Conservation (phyloP, 164 flowering plant species). For the Malania oleifera region DNA sequence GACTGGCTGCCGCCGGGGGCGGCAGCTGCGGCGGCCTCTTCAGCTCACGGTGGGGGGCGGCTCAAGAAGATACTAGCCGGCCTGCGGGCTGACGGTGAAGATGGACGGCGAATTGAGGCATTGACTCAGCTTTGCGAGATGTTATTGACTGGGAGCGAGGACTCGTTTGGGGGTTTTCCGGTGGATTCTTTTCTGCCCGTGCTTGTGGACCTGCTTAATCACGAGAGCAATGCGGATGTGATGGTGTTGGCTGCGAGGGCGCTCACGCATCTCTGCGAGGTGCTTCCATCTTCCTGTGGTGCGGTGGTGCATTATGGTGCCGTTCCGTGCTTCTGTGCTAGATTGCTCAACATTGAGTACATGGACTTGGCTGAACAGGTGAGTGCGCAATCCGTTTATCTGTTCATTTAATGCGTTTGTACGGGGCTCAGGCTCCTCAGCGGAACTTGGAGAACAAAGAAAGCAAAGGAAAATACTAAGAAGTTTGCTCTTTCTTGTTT, state of each 20-base stretch:
- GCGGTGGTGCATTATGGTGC: slow-evolving; percentile 98
- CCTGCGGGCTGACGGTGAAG: slow-evolving; percentile 92
- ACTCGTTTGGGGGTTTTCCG: slow-evolving; percentile 82
- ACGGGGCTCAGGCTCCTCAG: too few species aligned
- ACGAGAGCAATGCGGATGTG: slow-evolving; percentile 91
- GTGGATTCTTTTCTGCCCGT: slow-evolving; percentile 96
- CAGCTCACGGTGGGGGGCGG: slow-evolving; percentile 85
- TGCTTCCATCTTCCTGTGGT: slow-evolving; percentile 94
- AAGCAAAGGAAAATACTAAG: too few species aligned
- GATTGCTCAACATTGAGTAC: slow-evolving; percentile 91
- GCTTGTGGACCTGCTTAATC: slow-evolving; percentile 85
- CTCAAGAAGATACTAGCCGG: slow-evolving; percentile 88
- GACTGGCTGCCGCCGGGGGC: slow-evolving; percentile 76
- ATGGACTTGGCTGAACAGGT: slow-evolving; percentile 99
- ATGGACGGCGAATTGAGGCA: slow-evolving; percentile 90
- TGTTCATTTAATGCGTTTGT: too few species aligned
- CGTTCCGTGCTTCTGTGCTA: slow-evolving; percentile 76
- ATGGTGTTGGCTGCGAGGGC: slow-evolving; percentile 98
- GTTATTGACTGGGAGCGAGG: slow-evolving; percentile 96
- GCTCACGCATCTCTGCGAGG: slow-evolving; percentile 87
- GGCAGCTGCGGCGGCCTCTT: slow-evolving; percentile 55
- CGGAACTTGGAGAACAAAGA: too few species aligned
- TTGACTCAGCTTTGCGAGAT: slow-evolving; percentile 93
- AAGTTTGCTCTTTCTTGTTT: too few species aligned
- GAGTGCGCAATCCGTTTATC: too few species aligned